phyloP scores from a whole-genome alignment of 331 rosid species.

The Quercus tomentella region DNA sequence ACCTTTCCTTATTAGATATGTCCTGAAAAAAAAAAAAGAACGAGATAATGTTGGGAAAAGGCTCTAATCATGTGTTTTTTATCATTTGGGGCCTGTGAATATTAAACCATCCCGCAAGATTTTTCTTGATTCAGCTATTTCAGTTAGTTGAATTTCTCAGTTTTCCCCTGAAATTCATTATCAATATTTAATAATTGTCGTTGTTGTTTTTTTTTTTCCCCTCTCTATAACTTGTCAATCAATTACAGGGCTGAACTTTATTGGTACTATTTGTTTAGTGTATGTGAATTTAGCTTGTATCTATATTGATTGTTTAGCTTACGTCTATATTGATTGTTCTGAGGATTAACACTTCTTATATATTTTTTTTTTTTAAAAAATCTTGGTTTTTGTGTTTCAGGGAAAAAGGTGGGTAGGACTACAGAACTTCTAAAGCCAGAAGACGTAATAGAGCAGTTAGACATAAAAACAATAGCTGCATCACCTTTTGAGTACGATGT shows the following conservation, averaged over 20 bases:
- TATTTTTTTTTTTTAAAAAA: background rate
- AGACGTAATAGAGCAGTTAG: constrained; percentile 76
- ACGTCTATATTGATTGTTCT: background rate
- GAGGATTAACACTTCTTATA: background rate
- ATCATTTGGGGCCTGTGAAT: background rate
- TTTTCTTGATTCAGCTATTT: background rate
- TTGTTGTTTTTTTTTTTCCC: background rate
- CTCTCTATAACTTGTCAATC: background rate
- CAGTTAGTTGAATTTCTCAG: background rate
- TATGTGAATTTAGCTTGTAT: background rate
- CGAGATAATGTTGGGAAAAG: background rate
- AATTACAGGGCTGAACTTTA: background rate
- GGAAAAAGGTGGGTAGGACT: constrained; percentile 62
- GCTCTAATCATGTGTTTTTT: background rate
- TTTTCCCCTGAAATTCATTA: background rate
- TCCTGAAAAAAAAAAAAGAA: background rate
- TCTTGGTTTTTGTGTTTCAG: constrained; percentile 27
- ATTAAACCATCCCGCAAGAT: background rate
- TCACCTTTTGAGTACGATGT: constrained; percentile 64
- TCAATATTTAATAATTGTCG: background rate
- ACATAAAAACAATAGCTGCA: constrained; percentile 74
- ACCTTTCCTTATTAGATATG: background rate
- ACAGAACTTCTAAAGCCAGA: constrained; percentile 59
- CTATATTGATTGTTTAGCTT: background rate
- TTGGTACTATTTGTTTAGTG: background rate